These are phyloP conservation scores for Ceratobasidium sp. DNA, from an alignment of 1,284 basidiomycete species.

Conservation along the genomic window DNA sequence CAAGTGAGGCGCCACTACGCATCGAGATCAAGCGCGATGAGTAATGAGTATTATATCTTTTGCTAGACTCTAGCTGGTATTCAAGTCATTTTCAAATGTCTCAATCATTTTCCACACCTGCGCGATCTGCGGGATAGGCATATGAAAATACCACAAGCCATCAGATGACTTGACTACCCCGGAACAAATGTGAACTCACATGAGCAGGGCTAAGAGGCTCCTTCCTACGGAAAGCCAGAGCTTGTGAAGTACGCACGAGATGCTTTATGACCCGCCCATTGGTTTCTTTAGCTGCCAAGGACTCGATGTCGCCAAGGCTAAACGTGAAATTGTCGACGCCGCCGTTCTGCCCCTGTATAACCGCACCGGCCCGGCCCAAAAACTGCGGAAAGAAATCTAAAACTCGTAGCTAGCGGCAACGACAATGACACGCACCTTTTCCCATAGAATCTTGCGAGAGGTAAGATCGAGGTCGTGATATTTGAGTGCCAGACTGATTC, in stretches of 20 bases:
- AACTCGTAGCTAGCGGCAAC: background rate
- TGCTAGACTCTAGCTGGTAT: too few relatives aligned
- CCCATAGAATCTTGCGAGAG: constrained; percentile 3
- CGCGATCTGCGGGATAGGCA: too few relatives aligned
- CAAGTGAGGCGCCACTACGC: too few relatives aligned
- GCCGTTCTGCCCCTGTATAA: background rate
- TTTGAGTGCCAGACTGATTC: constrained; percentile 8
- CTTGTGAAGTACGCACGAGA: background rate
- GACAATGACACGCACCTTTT: background rate
- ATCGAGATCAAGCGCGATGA: too few relatives aligned
- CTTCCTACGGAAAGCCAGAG: background rate
- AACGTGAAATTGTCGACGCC: background rate
- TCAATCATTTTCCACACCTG: too few relatives aligned
- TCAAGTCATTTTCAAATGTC: too few relatives aligned
- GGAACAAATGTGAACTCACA: background rate
- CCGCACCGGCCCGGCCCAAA: background rate
- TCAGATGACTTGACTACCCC: too few relatives aligned
- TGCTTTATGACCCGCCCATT: constrained; percentile 1
- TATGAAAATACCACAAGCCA: too few relatives aligned
- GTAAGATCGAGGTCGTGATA: background rate
- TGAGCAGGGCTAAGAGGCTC: background rate
- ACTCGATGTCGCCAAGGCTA: background rate
- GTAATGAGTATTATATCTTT: too few relatives aligned
- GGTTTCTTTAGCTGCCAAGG: background rate
- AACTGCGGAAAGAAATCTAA: too few relatives aligned